These are phyloP conservation scores for Nannizziopsis arthrosporioides DNA, from an alignment of 2,329 filamentous ascomycete genomes.

Conservation along the genomic window DNA sequence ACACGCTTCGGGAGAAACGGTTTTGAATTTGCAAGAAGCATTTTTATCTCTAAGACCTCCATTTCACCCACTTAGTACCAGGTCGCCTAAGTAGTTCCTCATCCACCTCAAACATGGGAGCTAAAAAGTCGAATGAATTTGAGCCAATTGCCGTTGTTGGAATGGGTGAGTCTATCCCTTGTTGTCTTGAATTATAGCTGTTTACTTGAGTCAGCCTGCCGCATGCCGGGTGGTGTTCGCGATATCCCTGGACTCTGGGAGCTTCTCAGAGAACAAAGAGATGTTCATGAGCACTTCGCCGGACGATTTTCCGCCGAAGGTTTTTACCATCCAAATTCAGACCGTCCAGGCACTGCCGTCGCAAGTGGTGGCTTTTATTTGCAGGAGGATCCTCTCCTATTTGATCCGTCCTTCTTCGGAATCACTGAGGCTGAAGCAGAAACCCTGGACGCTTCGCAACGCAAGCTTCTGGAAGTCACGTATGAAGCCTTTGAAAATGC, in stretches of 20 bases:
- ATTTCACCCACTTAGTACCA: too few species aligned
- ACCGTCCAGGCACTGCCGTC: slow-evolving; percentile 7
- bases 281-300: not conserved
- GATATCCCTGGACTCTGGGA: slow-evolving; percentile 1
- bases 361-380: slow-evolving; percentile 9
- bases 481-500: slow-evolving; percentile 18
- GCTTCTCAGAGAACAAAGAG: not conserved
- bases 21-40: too few species aligned
- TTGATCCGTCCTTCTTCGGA: slow-evolving; percentile 25
- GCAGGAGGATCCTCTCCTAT: slow-evolving; percentile 18
- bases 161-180: too few species aligned
- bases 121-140: too few species aligned
- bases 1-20: too few species aligned
- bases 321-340: slow-evolving; percentile 15
- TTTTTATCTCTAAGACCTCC: too few species aligned
- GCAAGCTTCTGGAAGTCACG: slow-evolving; percentile 14
- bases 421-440: slow-evolving; percentile 19
- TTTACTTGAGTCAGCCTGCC: not conserved
- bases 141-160: too few species aligned
- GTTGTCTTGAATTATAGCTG: not conserved
- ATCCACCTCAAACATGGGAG: too few species aligned
- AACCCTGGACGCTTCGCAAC: slow-evolving; percentile 15
- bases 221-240: not conserved
- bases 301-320: slow-evolving; percentile 16
- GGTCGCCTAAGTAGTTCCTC: too few species aligned